phyloP scores from a whole-genome alignment of 495 filamentous ascomycete species.

The Melanomma pulvis-pyrius region DNA sequence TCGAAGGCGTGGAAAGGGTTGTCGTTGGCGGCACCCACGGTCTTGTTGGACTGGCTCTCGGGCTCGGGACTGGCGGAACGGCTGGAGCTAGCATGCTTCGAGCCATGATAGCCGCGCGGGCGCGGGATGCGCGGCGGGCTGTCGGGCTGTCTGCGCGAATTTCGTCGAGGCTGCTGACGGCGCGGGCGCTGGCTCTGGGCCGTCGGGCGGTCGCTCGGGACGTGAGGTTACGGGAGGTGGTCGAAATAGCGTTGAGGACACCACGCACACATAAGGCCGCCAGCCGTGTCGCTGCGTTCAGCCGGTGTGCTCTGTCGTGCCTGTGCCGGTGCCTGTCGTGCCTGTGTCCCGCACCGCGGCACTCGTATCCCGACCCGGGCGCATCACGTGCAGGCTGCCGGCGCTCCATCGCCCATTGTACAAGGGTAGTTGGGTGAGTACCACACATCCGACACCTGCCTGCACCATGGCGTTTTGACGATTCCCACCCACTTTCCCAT shows the following conservation, averaged over 20 bases:
- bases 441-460: no score
- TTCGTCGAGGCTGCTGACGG: neutral
- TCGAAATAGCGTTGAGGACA: slow-evolving; percentile 8
- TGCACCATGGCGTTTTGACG: no score
- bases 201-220: neutral
- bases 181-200: neutral
- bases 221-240: slow-evolving; percentile 11
- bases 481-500: no score
- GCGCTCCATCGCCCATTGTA: no score
- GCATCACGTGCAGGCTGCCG: no score
- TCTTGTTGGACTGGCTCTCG: neutral
- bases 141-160: slow-evolving; percentile 3
- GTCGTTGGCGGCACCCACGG: slow-evolving; percentile 8
- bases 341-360: no score
- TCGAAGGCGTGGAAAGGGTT: neutral
- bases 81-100: slow-evolving; percentile 7
- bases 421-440: no score
- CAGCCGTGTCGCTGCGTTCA: neutral
- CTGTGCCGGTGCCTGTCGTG: no score
- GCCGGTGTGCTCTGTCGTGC: neutral
- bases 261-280: neutral
- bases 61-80: slow-evolving; percentile 12
- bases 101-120: slow-evolving; percentile 14
- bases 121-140: neutral
- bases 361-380: no score